Evolutionary conservation across 2,329 filamentous ascomycete species (phyloP).

Genomic region (Colletotrichum sp.): DNA sequence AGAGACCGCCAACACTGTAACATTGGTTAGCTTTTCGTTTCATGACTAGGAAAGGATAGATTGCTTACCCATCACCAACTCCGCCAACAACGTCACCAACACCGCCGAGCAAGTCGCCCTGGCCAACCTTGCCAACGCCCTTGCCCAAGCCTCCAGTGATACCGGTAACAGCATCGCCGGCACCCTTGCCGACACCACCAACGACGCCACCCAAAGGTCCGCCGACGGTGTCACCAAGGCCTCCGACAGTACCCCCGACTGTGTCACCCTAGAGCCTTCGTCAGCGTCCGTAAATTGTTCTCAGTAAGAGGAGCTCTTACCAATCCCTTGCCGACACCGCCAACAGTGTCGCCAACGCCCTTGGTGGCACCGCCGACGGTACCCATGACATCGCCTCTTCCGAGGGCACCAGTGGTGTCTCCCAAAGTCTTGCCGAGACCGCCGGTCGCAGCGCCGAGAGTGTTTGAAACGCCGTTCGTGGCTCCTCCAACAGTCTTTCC

Average conservation of each 20-base stretch:
- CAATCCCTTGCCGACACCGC: conserved; percentile 17
- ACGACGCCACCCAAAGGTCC: conserved; percentile 14
- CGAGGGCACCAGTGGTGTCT: conserved; percentile 11
- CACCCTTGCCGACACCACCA: conserved; percentile 13
- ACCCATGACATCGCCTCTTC: conserved; percentile 3
- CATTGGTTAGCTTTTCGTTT: neutral
- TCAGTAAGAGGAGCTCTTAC: neutral
- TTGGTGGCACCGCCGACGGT: conserved; percentile 7
- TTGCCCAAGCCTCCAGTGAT: conserved; percentile 12
- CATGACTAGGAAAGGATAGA: neutral
- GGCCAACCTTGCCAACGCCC: conserved; percentile 11
- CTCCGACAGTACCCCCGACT: conserved; percentile 12
- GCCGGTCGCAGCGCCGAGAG: conserved; percentile 4
- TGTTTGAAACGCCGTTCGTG: conserved; percentile 7
- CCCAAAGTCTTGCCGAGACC: conserved; percentile 5
- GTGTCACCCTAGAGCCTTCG: neutral
- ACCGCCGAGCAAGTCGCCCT: conserved; percentile 5
- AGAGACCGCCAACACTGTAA: neutral
- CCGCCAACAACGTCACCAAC: conserved; percentile 16
- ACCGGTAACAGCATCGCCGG: conserved; percentile 13
- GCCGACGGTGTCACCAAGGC: conserved; percentile 12
- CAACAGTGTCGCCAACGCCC: conserved; percentile 12
- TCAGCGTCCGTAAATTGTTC: neutral
- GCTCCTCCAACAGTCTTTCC: conserved; percentile 2
- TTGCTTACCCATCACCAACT: conserved; percentile 13